A percentile compares a stretch with the other conserved stretches of the same genome.
phyloP scores from a whole-genome alignment of 306 rosid genomes.

The Quercus rubra region DNA sequence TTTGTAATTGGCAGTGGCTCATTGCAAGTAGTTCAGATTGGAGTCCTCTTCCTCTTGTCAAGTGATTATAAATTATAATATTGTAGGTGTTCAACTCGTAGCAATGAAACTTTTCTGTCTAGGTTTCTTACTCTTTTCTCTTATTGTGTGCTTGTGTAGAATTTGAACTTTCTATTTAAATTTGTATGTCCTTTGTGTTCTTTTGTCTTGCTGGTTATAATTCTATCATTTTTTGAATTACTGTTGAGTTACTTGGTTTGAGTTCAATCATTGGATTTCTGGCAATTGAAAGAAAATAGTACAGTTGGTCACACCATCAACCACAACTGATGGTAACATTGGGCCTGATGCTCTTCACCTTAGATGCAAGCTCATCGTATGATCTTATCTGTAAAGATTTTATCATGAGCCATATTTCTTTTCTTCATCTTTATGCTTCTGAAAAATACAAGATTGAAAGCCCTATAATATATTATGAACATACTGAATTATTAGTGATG shows the following conservation, averaged over 20 bases:
- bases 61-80: background rate
- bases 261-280: conserved; percentile 26
- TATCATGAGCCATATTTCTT: background rate
- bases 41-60: background rate
- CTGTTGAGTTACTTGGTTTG: conserved; percentile 17
- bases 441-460: background rate
- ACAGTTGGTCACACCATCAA: conserved; percentile 88
- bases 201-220: background rate
- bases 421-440: background rate
- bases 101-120: no score
- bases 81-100: background rate
- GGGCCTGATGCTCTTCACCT: conserved; percentile 88
- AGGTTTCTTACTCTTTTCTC: background rate
- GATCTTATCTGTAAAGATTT: background rate
- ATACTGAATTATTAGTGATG: background rate
- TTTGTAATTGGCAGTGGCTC: background rate
- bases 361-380: background rate
- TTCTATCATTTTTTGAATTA: background rate
- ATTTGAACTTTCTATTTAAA: background rate
- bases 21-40: background rate
- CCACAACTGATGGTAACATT: conserved; percentile 58
- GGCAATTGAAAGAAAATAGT: conserved; percentile 70
- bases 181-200: background rate
- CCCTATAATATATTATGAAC: background rate
- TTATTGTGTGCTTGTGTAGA: background rate